phyloP scores from a whole-genome alignment of 129 eudicot genomes.

The Artemisia tridentata region DNA sequence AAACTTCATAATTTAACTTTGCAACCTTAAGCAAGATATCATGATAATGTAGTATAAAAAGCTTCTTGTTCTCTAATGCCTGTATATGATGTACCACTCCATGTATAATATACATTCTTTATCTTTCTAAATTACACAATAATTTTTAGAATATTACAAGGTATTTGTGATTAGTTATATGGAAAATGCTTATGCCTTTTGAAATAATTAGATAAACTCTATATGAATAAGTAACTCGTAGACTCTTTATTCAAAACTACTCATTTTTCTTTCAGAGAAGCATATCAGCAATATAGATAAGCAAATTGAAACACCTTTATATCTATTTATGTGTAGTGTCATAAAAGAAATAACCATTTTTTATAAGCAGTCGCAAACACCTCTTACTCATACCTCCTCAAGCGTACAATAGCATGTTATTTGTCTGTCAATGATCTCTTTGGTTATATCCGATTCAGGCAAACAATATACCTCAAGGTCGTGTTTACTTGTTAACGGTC shows the following conservation, averaged over 20 bases:
- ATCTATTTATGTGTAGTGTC: too few relatives aligned
- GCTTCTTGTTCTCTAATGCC: constrained; percentile 63
- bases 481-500: constrained; percentile 63
- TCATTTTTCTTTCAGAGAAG: too few relatives aligned
- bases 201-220: too few relatives aligned
- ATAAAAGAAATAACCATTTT: too few relatives aligned
- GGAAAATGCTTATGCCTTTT: too few relatives aligned
- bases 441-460: constrained; percentile 73
- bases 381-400: constrained; percentile 21
- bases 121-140: neutral
- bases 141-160: neutral
- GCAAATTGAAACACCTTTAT: too few relatives aligned
- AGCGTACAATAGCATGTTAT: constrained; percentile 40
- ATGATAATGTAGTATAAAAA: constrained; percentile 68
- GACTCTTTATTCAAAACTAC: too few relatives aligned
- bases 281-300: too few relatives aligned
- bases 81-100: constrained; percentile 27
- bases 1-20: too few relatives aligned
- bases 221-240: too few relatives aligned
- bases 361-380: neutral
- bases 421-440: constrained; percentile 45
- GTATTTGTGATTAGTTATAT: too few relatives aligned
- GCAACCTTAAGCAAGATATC: constrained; percentile 32
- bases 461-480: constrained; percentile 62
- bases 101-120: neutral